Base-by-base conservation (phyloP, 2,329 filamentous ascomycete species). In the Fonsecaea nubica region DNA sequence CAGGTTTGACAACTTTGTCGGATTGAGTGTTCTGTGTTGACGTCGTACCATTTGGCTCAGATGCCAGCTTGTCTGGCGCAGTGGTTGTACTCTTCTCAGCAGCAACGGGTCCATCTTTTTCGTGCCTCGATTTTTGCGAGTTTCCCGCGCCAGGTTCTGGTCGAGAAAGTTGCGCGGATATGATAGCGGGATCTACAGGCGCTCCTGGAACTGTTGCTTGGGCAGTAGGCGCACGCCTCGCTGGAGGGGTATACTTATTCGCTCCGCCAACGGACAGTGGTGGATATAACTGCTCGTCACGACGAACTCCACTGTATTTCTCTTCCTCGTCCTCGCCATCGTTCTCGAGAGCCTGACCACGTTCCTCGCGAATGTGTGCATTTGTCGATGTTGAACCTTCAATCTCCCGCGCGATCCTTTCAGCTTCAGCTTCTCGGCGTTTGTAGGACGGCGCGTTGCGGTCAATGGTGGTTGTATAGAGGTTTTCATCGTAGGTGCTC, bases 391-490 rank as follows among this genome's bases (percentile, higher is more conserved):
- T 83, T 69, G 89, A 91, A 54, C 86, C 84, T 78, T 97, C 92
- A 73, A 99, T 99, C 78, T 98, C 94, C 67, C 91, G 88, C 25
- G 93, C 95, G 75, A 94, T 91, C 72, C 85, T 89, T 25, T 93
- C 92, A 1, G 93, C 95, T 40, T 89, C 86, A 3, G 91, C 92
- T 73, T 91, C 85, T 70, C 90, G 87, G 77, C 92, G 88, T 70
- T 87, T 89, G 79, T 96, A 97, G 62, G 90, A 84, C 0, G 95
- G 93, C 73, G 96, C 89, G 69, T 80, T 91, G 75, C 89, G 92
- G 79, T 99, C 88, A 75, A 99, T 96, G 48, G 87, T 82, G 9
- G 95, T 99, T 1, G 95, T 99, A 80, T 99, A 99, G 52, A 95
- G 88, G 73, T 92, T 93, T 79, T 98, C 95, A 75, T 98, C 89